Evolutionary conservation across 2,329 filamentous ascomycete genomes (phyloP).

Genomic region (Alternaria solani): DNA sequence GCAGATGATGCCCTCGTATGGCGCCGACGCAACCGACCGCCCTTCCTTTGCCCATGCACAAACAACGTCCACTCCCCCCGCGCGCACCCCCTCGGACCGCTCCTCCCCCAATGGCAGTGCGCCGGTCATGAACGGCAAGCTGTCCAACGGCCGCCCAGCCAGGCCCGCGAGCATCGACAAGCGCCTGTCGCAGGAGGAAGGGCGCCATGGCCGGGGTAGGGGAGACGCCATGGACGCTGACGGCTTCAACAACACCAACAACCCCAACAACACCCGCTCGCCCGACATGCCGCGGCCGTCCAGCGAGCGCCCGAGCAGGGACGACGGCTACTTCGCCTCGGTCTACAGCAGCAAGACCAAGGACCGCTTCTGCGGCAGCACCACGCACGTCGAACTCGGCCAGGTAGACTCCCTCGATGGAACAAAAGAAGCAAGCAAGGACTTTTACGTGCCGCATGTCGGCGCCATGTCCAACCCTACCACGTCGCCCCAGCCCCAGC

Average conservation of each 20-base stretch:
- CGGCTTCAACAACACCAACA: conserved; percentile 28
- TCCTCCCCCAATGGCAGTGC: conserved; percentile 38
- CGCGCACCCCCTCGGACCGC: conserved; percentile 40
- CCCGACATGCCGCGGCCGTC: conserved; percentile 37
- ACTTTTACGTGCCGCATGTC: conserved; percentile 32
- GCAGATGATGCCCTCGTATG: conserved; percentile 60
- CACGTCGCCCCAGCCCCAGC: conserved; percentile 17
- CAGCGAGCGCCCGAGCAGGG: conserved; percentile 42
- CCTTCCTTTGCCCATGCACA: conserved; percentile 40
- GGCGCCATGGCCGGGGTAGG: conserved; percentile 23
- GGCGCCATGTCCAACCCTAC: conserved; percentile 26
- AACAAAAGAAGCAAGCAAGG: conserved; percentile 41
- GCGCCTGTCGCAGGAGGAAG: conserved; percentile 50
- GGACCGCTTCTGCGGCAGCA: conserved; percentile 39
- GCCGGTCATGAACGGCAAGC: conserved; percentile 45
- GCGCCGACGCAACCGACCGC: conserved; percentile 55
- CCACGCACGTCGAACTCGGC: conserved; percentile 50
- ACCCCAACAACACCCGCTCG: conserved; percentile 25
- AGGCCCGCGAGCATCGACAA: conserved; percentile 45
- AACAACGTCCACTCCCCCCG: conserved; percentile 43
- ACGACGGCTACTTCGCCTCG: conserved; percentile 59
- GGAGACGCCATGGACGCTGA: conserved; percentile 29
- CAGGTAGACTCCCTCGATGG: conserved; percentile 36
- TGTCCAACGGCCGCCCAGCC: conserved; percentile 45
- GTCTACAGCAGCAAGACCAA: conserved; percentile 46